Base-by-base conservation (phyloP, 2,329 filamentous ascomycete species). In the Sporothrix variecibatus region DNA sequence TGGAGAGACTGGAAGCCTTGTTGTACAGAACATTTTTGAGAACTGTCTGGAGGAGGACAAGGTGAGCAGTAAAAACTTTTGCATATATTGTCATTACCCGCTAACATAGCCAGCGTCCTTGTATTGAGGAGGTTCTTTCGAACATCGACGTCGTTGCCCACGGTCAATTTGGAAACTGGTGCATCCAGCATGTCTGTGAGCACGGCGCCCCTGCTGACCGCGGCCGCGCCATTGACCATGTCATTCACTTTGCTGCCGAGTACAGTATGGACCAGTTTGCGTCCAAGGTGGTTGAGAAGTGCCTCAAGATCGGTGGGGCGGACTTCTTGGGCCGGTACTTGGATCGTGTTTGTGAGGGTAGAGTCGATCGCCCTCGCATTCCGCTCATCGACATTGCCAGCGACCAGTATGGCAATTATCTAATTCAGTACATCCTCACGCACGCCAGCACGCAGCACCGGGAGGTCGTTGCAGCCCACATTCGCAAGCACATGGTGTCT, bases 251-350 rank as follows among this genome's bases (percentile, higher is more conserved):
- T 83, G 94, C 95, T 43, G 93, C 94, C 20, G 95, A 98, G 83
- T 99, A 98, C 84, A 98, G 95, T 83, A 98, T 97, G 89, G 96
- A 99, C 79, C 96, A 99, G 81, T 99, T 98, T 81, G 97, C 96
- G 60, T 99, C 96, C 75, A 99, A 99, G 84, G 96, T 99, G 62
- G 95, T 99, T 75, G 95, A 99, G 85, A 99, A 99, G 84, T 99
- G 96, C 80, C 90, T 99, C 78, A 99, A 99, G 86, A 97, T 99
- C 84, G 94, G 95, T 62, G 94, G 94, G 38, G 84, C 88, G 34
- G 95, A 98, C 65, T 99, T 99, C 80, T 88, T 99, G 60, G 89
- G 94, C 75, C 94, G 94, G 76, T 99, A 98, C 80, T 90, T 99
- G 75, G 93, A 97, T 81, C 92, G 95, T 75, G 94, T 99, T 75